A percentile compares a stretch with the other conserved stretches of the same genome.
These are phyloP conservation scores for Pythium sp. DNA, from an alignment of 352 stramenopile species.

Conservation along the genomic window DNA sequence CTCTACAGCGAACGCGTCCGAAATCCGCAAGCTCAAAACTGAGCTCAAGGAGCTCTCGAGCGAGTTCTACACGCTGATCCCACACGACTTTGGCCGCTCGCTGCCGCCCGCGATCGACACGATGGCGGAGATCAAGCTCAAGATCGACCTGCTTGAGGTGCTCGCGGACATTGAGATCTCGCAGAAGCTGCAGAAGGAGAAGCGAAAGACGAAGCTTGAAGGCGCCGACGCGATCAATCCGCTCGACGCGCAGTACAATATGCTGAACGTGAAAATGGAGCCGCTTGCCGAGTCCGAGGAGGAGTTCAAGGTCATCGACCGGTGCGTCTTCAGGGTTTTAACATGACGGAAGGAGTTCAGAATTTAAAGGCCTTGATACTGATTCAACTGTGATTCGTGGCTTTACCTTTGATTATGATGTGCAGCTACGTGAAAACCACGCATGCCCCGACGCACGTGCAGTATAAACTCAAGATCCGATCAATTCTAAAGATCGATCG, in stretches of 20 bases:
- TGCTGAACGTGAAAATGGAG: conserved; percentile 50
- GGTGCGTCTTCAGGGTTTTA: conserved; percentile 1
- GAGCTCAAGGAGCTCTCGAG: conserved; percentile 55
- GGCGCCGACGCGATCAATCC: conserved; percentile 30
- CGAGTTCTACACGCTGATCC: conserved; percentile 72
- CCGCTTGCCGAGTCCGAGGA: conserved; percentile 28
- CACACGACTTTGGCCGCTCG: conserved; percentile 59
- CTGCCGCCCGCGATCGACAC: conserved; percentile 48
- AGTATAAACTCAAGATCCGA: conserved; percentile 44
- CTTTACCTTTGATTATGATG: background rate
- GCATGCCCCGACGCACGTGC: conserved; percentile 38
- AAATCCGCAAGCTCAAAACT: conserved; percentile 26
- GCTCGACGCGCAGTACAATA: conserved; percentile 49
- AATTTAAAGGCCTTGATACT: too few relatives aligned
- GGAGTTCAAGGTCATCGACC: conserved; percentile 58
- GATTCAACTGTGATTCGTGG: background rate
- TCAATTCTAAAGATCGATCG: conserved; percentile 51
- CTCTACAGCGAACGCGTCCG: conserved; percentile 16
- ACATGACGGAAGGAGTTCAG: too few relatives aligned
- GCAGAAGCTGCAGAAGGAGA: conserved; percentile 42
- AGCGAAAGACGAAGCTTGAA: conserved; percentile 10
- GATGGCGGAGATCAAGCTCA: conserved; percentile 56
- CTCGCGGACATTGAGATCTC: conserved; percentile 63
- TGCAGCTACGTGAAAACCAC: conserved; percentile 44
- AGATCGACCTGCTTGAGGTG: conserved; percentile 60